phyloP scores from a whole-genome alignment of 1,284 basidiomycete species.

The Ceratorhiza oryzae-sativae region DNA sequence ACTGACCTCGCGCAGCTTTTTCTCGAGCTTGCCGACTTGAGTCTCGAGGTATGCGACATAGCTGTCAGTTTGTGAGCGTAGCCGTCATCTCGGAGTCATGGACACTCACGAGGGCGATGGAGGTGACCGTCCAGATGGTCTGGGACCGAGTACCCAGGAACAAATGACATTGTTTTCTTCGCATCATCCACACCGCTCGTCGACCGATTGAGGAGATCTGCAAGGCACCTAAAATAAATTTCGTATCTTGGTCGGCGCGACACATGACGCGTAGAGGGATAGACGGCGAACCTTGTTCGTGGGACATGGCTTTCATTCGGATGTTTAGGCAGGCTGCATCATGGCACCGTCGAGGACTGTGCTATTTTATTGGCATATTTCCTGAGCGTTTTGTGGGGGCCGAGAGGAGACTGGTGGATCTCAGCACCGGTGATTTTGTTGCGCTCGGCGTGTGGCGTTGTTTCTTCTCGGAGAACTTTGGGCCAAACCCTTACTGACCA shows the following conservation, averaged over 20 bases:
- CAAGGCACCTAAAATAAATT: not conserved
- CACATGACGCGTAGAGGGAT: not conserved
- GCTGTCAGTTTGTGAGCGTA: not conserved
- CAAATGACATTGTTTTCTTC: not conserved
- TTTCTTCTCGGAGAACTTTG: no score
- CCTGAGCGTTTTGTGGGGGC: no score
- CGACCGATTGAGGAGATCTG: slow-evolving; percentile 21
- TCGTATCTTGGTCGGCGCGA: not conserved
- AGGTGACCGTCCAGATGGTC: slow-evolving; percentile 20
- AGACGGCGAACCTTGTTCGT: not conserved
- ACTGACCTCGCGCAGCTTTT: slow-evolving; percentile 21
- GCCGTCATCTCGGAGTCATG: not conserved
- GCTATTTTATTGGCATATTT: no score
- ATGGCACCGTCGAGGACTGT: no score
- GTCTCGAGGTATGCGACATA: slow-evolving; percentile 14
- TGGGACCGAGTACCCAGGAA: slow-evolving; percentile 11
- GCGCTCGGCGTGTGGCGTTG: no score
- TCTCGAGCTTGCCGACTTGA: slow-evolving; percentile 12
- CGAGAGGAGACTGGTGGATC: no score
- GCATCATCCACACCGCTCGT: slow-evolving; percentile 23
- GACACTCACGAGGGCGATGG: slow-evolving; percentile 22
- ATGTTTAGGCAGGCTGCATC: no score
- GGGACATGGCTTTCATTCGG: no score
- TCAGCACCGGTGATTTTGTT: no score
- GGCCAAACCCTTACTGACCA: no score